Conservation (phyloP, 2,329 filamentous ascomycete species). For the Fonsecaea multimorphosa region DNA sequence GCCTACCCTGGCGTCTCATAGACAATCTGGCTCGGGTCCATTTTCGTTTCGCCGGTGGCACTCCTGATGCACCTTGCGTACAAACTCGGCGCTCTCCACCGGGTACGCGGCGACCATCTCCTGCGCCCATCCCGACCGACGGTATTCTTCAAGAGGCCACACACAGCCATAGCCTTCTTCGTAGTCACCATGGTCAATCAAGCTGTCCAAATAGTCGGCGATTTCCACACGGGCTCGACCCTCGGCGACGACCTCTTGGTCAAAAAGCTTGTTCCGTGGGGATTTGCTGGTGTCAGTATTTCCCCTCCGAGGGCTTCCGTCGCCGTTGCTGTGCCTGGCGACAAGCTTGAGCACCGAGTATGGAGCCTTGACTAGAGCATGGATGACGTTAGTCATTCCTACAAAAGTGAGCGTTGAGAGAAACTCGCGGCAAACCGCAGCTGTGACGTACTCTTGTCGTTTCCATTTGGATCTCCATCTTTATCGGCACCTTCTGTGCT, state of each 20-base stretch:
- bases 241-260: constrained; percentile 26
- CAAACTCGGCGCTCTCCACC: constrained; percentile 20
- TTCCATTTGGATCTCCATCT: constrained; percentile 6
- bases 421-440: neutral
- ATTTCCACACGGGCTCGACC: constrained; percentile 61
- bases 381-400: neutral
- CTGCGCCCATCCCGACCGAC: constrained; percentile 26
- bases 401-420: neutral
- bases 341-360: constrained; percentile 30
- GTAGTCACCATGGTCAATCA: constrained; percentile 21
- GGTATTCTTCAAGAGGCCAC: constrained; percentile 29
- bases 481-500: neutral
- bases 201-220: constrained; percentile 61
- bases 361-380: constrained; percentile 16
- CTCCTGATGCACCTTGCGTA: constrained; percentile 16
- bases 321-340: constrained; percentile 20
- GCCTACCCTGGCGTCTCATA: neutral
- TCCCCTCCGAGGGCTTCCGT: neutral
- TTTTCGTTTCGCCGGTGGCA: neutral
- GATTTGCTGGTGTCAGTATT: neutral
- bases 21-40: neutral
- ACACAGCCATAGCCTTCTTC: constrained; percentile 29
- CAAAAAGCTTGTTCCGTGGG: constrained; percentile 21
- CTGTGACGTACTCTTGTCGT: constrained; percentile 16
- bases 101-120: constrained; percentile 29